phyloP scores from a whole-genome alignment of 2,329 filamentous ascomycete genomes.

The Diaporthe sp. region DNA sequence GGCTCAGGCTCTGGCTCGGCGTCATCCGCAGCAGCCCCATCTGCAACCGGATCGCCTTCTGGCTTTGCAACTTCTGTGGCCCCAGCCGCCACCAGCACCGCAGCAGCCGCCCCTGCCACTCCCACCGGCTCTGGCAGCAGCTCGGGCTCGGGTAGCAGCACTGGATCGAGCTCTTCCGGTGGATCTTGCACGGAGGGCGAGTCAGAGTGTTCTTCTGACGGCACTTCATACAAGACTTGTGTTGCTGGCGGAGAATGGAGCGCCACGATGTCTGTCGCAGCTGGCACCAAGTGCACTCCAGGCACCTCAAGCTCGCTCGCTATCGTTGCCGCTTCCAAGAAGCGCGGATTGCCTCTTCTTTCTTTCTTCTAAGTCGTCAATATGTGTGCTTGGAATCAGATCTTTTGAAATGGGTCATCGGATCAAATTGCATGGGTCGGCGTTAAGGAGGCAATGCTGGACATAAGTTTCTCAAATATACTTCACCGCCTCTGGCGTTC shows the following conservation, averaged over 20 bases:
- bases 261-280: constrained; percentile 52
- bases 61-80: constrained; percentile 39
- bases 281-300: constrained; percentile 47
- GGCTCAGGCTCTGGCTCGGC: constrained; percentile 49
- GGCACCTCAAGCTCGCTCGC: constrained; percentile 46
- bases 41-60: constrained; percentile 32
- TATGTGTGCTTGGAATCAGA: not conserved
- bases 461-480: constrained; percentile 32
- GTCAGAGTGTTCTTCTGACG: constrained; percentile 35
- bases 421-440: constrained; percentile 8
- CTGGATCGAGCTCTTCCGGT: constrained; percentile 37
- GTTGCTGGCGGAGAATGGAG: constrained; percentile 38
- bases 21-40: constrained; percentile 47
- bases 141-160: constrained; percentile 12
- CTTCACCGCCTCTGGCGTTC: constrained; percentile 17
- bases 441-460: constrained; percentile 14
- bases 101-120: constrained; percentile 44
- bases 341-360: constrained; percentile 26
- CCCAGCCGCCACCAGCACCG: constrained; percentile 42
- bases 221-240: constrained; percentile 35
- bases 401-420: not conserved
- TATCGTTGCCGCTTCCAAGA: constrained; percentile 37
- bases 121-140: constrained; percentile 43
- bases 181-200: constrained; percentile 39
- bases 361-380: not conserved